Evolutionary conservation across 176 grass and related monocot genomes (phyloP).

Genomic region (Oryza rufipogon): DNA sequence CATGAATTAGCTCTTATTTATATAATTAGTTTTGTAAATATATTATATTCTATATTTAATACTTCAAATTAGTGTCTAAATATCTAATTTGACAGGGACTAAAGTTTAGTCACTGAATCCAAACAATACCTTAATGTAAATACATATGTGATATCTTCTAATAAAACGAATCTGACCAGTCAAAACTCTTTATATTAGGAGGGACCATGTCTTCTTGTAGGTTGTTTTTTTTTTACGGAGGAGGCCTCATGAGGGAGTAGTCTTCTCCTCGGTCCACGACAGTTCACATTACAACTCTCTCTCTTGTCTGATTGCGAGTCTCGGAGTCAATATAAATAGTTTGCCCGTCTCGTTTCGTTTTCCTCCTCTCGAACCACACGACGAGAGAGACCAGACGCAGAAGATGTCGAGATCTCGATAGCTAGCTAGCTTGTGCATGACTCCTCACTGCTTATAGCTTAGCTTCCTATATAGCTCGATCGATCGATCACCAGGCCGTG

Average conservation of each 20-base stretch:
- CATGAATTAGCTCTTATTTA: too few species aligned
- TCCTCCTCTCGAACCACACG: conserved; percentile 6
- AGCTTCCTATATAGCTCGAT: not conserved
- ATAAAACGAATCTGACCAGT: too few species aligned
- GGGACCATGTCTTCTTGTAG: too few species aligned
- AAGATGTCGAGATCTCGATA: not conserved
- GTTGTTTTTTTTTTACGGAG: too few species aligned
- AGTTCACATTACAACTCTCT: conserved; percentile 23
- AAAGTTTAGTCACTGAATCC: too few species aligned
- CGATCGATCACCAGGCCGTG: not conserved
- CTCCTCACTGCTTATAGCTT: not conserved
- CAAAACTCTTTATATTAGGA: too few species aligned
- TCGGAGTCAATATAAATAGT: conserved; percentile 33
- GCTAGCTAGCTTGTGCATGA: not conserved
- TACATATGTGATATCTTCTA: too few species aligned
- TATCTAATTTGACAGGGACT: too few species aligned
- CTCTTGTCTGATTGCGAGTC: not conserved
- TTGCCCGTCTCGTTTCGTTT: not conserved
- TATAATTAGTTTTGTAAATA: too few species aligned
- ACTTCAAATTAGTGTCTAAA: too few species aligned
- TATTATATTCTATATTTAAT: too few species aligned
- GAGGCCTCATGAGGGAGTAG: not conserved
- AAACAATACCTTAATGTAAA: too few species aligned
- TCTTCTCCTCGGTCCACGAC: not conserved
- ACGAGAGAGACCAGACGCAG: not conserved